Conservation (phyloP, 2,329 filamentous ascomycete species). For the Ploettnerulaceae sp. region DNA sequence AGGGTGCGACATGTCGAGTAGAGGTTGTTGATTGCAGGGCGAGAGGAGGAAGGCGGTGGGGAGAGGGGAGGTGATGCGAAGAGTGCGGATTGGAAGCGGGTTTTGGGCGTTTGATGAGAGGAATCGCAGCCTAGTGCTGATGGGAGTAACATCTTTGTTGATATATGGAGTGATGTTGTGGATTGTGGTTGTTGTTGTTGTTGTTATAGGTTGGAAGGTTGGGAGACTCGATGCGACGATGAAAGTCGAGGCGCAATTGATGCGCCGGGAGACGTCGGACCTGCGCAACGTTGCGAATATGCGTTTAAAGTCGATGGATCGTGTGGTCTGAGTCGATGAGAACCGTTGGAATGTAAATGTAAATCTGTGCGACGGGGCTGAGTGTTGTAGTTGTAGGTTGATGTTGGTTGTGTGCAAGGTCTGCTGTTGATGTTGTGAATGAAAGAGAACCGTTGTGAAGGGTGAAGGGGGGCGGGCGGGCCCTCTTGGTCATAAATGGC, state of each 20-base stretch:
- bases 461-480: conserved; percentile 9
- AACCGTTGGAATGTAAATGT: conserved; percentile 10
- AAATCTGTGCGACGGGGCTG: conserved; percentile 16
- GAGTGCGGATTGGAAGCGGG: conserved; percentile 38
- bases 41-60: conserved; percentile 45
- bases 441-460: too few relatives aligned
- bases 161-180: neutral
- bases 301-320: neutral
- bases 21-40: conserved; percentile 48
- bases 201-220: conserved; percentile 3
- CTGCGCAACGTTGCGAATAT: conserved; percentile 1
- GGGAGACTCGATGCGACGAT: conserved; percentile 14
- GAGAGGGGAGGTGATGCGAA: conserved; percentile 52
- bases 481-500: conserved; percentile 18
- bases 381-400: conserved; percentile 8
- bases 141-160: conserved; percentile 50
- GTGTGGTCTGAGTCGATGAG: conserved; percentile 4
- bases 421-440: conserved; percentile 2
- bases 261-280: conserved; percentile 26
- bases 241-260: conserved; percentile 6
- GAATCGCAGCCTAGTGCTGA: conserved; percentile 54
- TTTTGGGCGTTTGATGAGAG: conserved; percentile 36
- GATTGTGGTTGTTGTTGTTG: too few relatives aligned
- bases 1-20: conserved; percentile 57
- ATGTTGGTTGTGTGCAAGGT: conserved; percentile 11